These are phyloP conservation scores for Bipolaris bicolor DNA, from an alignment of 2,329 filamentous ascomycete genomes.

Conservation along the genomic window DNA sequence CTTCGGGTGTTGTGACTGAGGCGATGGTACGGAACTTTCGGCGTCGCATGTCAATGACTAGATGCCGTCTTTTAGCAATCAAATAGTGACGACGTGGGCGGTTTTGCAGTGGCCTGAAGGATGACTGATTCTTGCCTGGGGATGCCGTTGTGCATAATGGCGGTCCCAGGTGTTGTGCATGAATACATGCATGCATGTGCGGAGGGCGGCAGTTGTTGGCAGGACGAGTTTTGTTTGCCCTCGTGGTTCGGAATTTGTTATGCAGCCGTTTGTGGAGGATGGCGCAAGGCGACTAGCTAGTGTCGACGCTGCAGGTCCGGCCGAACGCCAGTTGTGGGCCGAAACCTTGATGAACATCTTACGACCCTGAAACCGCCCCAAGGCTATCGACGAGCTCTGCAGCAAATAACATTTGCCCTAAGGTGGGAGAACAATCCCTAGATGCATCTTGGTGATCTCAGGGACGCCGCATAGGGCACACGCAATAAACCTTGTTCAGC, in stretches of 20 bases:
- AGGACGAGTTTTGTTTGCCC: background rate
- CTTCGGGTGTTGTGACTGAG: conserved; percentile 13
- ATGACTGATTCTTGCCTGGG: too few relatives aligned
- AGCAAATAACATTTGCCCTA: conserved; percentile 9
- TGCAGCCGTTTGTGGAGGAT: conserved; percentile 16
- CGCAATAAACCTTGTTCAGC: background rate
- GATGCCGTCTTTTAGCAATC: conserved; percentile 16
- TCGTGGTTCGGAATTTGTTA: conserved; percentile 17
- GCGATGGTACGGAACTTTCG: conserved; percentile 13
- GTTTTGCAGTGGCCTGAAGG: too few relatives aligned
- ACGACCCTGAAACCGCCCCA: conserved; percentile 28
- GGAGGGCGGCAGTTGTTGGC: background rate
- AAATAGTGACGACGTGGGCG: background rate
- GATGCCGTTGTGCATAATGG: too few relatives aligned
- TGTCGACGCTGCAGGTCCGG: conserved; percentile 26
- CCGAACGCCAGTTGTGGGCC: conserved; percentile 26
- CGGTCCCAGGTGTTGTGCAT: too few relatives aligned
- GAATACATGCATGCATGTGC: background rate
- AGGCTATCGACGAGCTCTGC: conserved; percentile 3
- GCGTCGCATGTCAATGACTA: conserved; percentile 26
- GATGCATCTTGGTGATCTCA: conserved; percentile 1
- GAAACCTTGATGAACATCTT: conserved; percentile 26
- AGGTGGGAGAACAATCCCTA: background rate
- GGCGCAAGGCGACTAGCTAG: conserved; percentile 13
- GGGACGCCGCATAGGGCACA: background rate